Percentiles rank a stretch among this genome's conserved stretches.
phyloP scores from a whole-genome alignment of 1,284 basidiomycete genomes.

The Lignosus rhinocerotis region DNA sequence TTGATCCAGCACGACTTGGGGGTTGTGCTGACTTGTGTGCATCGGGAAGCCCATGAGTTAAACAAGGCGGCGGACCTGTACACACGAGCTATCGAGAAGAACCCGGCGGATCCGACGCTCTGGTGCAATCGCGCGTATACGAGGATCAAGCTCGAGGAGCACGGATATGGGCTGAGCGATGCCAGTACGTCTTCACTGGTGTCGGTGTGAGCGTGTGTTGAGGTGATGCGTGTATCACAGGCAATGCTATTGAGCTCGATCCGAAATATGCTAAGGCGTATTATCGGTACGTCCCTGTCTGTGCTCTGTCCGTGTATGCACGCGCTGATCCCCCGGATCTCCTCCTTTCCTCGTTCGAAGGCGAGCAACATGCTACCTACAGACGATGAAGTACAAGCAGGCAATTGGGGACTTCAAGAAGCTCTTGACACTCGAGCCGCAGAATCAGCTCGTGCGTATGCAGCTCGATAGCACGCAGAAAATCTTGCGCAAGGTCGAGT shows the following conservation, averaged over 20 bases:
- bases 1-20: background rate
- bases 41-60: conserved; percentile 55
- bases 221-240: conserved; percentile 39
- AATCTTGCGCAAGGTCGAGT: conserved; percentile 82
- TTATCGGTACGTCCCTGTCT: conserved; percentile 57
- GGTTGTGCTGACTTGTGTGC: background rate
- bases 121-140: conserved; percentile 83
- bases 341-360: conserved; percentile 38
- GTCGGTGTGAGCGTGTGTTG: background rate
- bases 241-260: conserved; percentile 87
- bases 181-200: conserved; percentile 47
- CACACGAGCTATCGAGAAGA: conserved; percentile 74
- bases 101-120: conserved; percentile 74
- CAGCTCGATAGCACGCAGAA: conserved; percentile 92
- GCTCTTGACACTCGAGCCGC: conserved; percentile 85
- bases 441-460: conserved; percentile 77
- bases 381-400: conserved; percentile 82
- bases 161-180: conserved; percentile 80
- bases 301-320: background rate
- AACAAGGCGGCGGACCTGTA: conserved; percentile 71
- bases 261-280: conserved; percentile 91
- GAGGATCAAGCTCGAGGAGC: conserved; percentile 79
- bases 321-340: background rate
- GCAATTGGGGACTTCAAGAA: conserved; percentile 89
- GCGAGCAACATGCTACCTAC: conserved; percentile 89